Evolutionary conservation across 768 basidiomycete genomes (phyloP), one percentile per base, ranked within the genome.

Genomic region (Leccinum barrowsii): DNA sequence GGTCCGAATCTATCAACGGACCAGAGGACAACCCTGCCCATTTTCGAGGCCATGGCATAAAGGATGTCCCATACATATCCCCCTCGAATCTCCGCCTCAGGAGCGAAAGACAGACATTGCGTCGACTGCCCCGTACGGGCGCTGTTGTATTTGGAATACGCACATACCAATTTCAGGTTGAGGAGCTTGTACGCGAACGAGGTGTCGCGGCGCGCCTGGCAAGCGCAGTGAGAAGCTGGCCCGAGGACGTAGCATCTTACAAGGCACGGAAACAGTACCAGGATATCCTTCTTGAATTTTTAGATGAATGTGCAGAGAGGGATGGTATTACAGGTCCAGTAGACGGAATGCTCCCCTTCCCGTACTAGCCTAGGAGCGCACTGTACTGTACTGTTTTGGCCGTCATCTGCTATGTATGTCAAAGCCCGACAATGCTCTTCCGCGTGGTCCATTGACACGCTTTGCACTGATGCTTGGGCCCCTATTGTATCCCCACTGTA

Each of bases 101-200:
- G 49, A 78, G 78, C 22, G 89, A 90, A 66, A 75, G 89, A n/a
- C 87, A 90, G 73, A 86, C 84, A 10, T 73, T 90, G 54, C 77
- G 87, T 35, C 76, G 90, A 19, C 77, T 92, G 46, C 80, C 84
- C 1, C 74, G 76, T 7, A 84, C 82, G 24, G 87, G 89, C 4
- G 86, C 82, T 6, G 76, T 91, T 34, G 74, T 86, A 28, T 92
- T 92, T 69, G 87, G 85, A 40, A 86, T 90, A 64, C 78, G 88
- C 19, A 85, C 85, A 37, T 89, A 90, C 70, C 61, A 85, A 56
- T 81, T 79, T 15, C 81, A 82, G 4, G 70, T 89, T 21, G 78
- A 75, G 32, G 78, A 81, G 37, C 68, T 91, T 2, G 76, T 66
- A 13, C 65, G 74, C 55, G 89, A 90, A 67, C 75, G 71, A 12